These are phyloP conservation scores for Austroboletus festivus DNA, from an alignment of 768 basidiomycete species.

Conservation along the genomic window DNA sequence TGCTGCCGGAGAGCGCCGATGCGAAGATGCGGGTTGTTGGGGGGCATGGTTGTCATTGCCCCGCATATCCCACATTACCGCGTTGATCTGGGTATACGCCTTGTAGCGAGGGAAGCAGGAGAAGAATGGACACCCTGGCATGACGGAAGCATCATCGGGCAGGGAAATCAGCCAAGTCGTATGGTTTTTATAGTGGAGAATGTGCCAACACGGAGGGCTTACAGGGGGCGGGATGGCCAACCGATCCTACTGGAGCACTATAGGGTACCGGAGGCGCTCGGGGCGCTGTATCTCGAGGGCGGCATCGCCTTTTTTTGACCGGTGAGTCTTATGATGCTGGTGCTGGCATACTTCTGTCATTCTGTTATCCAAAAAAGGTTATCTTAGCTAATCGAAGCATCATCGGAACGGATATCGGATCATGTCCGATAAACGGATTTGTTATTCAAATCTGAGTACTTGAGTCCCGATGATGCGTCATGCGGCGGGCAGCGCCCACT, in stretches of 20 bases:
- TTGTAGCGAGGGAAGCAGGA: constrained; percentile 33
- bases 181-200: constrained; percentile 26
- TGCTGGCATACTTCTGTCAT: constrained; percentile 4
- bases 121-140: constrained; percentile 31
- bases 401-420: not conserved
- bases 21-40: constrained; percentile 14
- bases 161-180: not conserved
- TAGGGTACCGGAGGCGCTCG: constrained; percentile 15
- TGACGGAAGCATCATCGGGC: constrained; percentile 15
- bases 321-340: constrained; percentile 11
- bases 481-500: too few species aligned
- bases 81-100: constrained; percentile 32
- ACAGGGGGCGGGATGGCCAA: constrained; percentile 21
- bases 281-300: constrained; percentile 20
- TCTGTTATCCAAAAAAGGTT: constrained; percentile 14
- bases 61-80: constrained; percentile 28
- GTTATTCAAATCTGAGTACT: too few species aligned
- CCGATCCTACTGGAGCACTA: constrained; percentile 24
- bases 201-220: constrained; percentile 8
- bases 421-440: too few species aligned
- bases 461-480: too few species aligned
- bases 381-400: constrained; percentile 18
- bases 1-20: constrained; percentile 12
- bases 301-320: constrained; percentile 30
- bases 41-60: constrained; percentile 13